A percentile compares a stretch with the other conserved stretches of the same genome.
These are phyloP conservation scores for Aspergillus pseudoterreus DNA, from an alignment of 2,329 filamentous ascomycete species.

Conservation along the genomic window DNA sequence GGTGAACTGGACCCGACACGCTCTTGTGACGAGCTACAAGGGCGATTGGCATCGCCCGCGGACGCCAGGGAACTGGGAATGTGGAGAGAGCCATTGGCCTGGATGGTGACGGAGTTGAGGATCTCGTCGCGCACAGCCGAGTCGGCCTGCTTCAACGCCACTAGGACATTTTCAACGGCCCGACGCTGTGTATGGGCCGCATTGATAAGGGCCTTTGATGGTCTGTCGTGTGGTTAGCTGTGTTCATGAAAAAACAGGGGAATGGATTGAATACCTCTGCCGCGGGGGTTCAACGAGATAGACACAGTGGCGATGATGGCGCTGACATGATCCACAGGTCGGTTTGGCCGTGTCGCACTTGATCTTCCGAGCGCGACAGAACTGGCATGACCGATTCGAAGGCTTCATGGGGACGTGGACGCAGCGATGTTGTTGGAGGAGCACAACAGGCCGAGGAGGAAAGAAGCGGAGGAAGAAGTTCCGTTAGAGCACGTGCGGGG, in stretches of 20 bases:
- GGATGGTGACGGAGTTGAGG: not conserved
- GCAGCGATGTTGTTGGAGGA: not conserved
- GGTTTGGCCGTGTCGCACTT: conserved; percentile 5
- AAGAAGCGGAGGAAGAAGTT: too few species aligned
- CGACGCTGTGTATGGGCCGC: not conserved
- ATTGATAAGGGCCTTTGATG: not conserved
- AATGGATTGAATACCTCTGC: not conserved
- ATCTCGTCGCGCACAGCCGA: not conserved
- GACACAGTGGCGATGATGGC: conserved; percentile 1
- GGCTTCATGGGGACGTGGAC: not conserved
- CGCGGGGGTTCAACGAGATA: conserved; percentile 3
- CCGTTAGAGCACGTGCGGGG: not conserved
- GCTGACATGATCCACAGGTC: conserved; percentile 1
- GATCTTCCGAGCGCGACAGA: conserved; percentile 8
- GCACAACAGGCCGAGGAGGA: not conserved
- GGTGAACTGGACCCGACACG: not conserved
- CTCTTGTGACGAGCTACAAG: not conserved
- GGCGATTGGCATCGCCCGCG: not conserved
- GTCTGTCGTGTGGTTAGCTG: not conserved
- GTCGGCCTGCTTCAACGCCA: not conserved
- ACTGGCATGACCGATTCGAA: conserved; percentile 2
- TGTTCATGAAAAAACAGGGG: not conserved
- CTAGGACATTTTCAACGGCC: not conserved
- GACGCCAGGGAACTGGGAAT: not conserved
- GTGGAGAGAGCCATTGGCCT: not conserved